phyloP scores from a whole-genome alignment of 192 early-diverging fungal genomes.

The Chytriomyces confervae region DNA sequence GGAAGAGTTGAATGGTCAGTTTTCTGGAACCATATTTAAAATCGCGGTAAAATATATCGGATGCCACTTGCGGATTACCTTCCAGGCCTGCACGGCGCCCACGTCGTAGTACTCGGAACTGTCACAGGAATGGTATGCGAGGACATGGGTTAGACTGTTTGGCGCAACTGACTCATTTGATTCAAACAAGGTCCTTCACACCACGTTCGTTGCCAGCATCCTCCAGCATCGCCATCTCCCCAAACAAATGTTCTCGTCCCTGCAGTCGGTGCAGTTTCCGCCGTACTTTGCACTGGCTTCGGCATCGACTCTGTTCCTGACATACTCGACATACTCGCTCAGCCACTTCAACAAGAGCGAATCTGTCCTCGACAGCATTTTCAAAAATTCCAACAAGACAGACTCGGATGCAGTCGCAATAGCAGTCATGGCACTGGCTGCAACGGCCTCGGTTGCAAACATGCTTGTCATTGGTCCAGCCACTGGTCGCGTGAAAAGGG shows the following conservation, averaged over 20 bases:
- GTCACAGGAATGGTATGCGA: constrained; percentile 30
- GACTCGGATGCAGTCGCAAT: not conserved
- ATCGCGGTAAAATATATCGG: not conserved
- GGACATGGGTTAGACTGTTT: not conserved
- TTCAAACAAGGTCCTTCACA: constrained; percentile 19
- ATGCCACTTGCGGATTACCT: constrained; percentile 12
- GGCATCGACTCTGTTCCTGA: constrained; percentile 3
- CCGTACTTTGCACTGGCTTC: constrained; percentile 22
- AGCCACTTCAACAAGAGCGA: not conserved
- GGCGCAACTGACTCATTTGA: not conserved
- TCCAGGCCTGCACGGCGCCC: constrained; percentile 29
- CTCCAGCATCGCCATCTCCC: constrained; percentile 26
- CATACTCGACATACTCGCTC: constrained; percentile 26
- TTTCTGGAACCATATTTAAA: not conserved
- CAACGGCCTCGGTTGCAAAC: constrained; percentile 5
- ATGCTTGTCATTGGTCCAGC: constrained; percentile 9
- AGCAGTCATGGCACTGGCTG: not conserved
- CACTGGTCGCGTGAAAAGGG: not conserved
- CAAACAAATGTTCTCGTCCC: constrained; percentile 12
- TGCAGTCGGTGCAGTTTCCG: constrained; percentile 34
- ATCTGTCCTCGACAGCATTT: not conserved
- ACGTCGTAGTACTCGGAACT: constrained; percentile 32
- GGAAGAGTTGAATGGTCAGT: not conserved
- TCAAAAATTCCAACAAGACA: not conserved
- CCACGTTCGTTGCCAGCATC: constrained; percentile 28